Conservation (phyloP, 2,329 filamentous ascomycete species). For the Hymenoscyphus scutula region DNA sequence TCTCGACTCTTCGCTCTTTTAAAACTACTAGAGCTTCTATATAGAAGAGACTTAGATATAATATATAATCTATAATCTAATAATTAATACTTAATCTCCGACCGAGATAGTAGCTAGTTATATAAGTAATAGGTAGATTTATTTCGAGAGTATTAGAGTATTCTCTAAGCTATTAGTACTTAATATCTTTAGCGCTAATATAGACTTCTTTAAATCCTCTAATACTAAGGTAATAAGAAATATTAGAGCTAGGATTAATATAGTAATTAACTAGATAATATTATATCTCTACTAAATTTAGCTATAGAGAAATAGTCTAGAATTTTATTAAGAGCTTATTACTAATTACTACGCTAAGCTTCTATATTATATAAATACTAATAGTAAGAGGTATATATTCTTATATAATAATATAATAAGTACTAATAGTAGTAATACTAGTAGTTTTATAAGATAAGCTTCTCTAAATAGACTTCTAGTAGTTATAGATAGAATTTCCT, state of each 20-base stretch:
- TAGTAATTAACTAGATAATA: conserved; percentile 73
- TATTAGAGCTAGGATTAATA: conserved; percentile 70
- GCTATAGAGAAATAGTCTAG: conserved; percentile 48
- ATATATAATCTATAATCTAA: conserved; percentile 43
- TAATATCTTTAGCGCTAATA: conserved; percentile 66
- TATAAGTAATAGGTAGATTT: conserved; percentile 31
- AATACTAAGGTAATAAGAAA: conserved; percentile 47
- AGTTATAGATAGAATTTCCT: conserved; percentile 22
- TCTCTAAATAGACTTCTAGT: conserved; percentile 19
- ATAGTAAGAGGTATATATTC: conserved; percentile 65
- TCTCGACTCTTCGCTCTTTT: conserved; percentile 42
- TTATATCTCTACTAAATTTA: conserved; percentile 53
- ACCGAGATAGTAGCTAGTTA: conserved; percentile 51
- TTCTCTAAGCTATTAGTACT: conserved; percentile 56
- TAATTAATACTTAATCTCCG: conserved; percentile 63
- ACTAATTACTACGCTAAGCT: conserved; percentile 69
- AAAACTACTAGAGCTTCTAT: conserved; percentile 45
- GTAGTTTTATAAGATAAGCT: conserved; percentile 58
- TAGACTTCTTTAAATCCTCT: conserved; percentile 53
- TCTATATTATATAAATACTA: conserved; percentile 58
- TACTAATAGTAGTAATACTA: conserved; percentile 54
- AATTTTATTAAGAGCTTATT: conserved; percentile 52
- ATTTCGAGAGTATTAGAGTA: conserved; percentile 42
- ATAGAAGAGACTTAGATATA: conserved; percentile 45
- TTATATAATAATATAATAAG: conserved; percentile 68